phyloP scores from a whole-genome alignment of 169 alveolate species.

The Plasmodium blacklocki region DNA sequence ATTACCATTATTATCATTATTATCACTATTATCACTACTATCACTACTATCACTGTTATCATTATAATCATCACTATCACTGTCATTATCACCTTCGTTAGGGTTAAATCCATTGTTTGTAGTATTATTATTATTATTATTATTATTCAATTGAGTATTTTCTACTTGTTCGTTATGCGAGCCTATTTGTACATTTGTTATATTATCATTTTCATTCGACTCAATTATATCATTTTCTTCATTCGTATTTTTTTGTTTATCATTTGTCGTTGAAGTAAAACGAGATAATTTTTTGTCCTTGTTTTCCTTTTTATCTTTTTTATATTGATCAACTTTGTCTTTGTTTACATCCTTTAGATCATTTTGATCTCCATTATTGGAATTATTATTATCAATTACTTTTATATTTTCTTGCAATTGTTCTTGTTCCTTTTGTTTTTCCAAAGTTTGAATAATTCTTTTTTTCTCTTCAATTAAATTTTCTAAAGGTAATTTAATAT shows the following conservation, averaged over 20 bases:
- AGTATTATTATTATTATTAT: conserved; percentile 4
- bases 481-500: conserved; percentile 60
- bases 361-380: conserved; percentile 11
- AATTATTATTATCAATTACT: not conserved
- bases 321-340: not conserved
- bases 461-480: conserved; percentile 64
- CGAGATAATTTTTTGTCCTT: not conserved
- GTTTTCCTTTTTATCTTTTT: not conserved
- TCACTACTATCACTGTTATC: too few species aligned
- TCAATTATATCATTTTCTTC: not conserved
- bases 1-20: too few species aligned
- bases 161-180: not conserved
- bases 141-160: not conserved
- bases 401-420: conserved; percentile 13
- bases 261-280: too few species aligned
- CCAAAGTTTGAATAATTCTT: conserved; percentile 52
- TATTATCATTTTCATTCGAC: not conserved
- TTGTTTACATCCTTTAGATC: not conserved
- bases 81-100: not conserved
- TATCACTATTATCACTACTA: too few species aligned
- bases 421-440: conserved; percentile 30
- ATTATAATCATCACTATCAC: too few species aligned
- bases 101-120: not conserved
- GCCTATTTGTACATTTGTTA: not conserved
- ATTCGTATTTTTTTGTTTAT: not conserved